A percentile compares a stretch with the other conserved stretches of the same genome.
These are phyloP conservation scores for Sextonia rubra DNA, from an alignment of 164 flowering plant species.

Conservation along the genomic window DNA sequence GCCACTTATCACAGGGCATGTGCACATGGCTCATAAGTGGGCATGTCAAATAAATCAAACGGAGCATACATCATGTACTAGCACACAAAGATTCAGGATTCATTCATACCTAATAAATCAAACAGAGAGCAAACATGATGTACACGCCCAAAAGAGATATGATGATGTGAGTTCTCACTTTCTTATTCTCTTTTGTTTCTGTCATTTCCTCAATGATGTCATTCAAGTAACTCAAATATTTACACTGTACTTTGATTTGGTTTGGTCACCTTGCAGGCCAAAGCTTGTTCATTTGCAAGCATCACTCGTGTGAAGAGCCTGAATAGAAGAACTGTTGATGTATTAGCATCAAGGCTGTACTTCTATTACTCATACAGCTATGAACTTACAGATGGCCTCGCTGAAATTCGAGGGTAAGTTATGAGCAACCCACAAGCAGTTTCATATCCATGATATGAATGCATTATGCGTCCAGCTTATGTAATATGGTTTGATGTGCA, in stretches of 20 bases:
- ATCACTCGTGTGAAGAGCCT: slow-evolving; percentile 69
- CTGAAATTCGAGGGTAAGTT: slow-evolving; percentile 90
- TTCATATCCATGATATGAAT: neutral
- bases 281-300: slow-evolving; percentile 82
- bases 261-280: slow-evolving; percentile 50
- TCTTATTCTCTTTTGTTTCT: neutral
- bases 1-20: too few relatives aligned
- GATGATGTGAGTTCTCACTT: too few relatives aligned
- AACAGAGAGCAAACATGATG: too few relatives aligned
- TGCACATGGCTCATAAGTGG: too few relatives aligned
- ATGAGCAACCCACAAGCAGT: neutral
- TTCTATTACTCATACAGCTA: slow-evolving; percentile 82
- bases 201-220: neutral
- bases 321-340: slow-evolving; percentile 75
- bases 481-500: too few relatives aligned
- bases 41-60: too few relatives aligned
- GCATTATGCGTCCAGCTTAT: too few relatives aligned
- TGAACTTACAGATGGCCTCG: slow-evolving; percentile 90
- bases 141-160: too few relatives aligned
- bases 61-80: too few relatives aligned
- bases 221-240: neutral
- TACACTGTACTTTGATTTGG: neutral
- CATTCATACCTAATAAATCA: too few relatives aligned
- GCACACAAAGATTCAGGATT: too few relatives aligned
- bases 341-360: slow-evolving; percentile 81